phyloP scores from a whole-genome alignment of 306 rosid genomes.

The Neltuma alba region DNA sequence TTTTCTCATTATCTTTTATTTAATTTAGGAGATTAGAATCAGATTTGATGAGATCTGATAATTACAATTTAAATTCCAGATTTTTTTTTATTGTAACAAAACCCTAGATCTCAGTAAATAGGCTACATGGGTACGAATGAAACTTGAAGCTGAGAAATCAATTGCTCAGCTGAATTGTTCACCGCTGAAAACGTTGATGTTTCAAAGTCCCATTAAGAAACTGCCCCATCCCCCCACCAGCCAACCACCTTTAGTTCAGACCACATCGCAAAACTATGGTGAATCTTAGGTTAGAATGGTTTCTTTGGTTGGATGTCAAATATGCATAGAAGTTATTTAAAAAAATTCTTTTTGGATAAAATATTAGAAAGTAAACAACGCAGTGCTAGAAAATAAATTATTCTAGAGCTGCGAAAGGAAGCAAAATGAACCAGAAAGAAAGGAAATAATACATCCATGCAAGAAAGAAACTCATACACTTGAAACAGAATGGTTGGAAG shows the following conservation, averaged over 20 bases:
- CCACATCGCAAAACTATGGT: neutral
- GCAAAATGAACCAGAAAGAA: neutral
- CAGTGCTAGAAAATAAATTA: neutral
- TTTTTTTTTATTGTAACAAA: neutral
- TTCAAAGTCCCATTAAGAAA: neutral
- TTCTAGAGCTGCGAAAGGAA: neutral
- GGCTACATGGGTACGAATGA: neutral
- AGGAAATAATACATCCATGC: neutral
- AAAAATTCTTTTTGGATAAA: neutral
- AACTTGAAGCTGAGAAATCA: neutral
- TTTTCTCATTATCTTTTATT: neutral
- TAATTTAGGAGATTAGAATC: neutral
- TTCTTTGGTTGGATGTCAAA: neutral
- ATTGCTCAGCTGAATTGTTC: neutral
- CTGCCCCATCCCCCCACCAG: neutral
- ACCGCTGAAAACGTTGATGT: conserved; percentile 4
- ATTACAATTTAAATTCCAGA: too few relatives aligned
- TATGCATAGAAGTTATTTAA: neutral
- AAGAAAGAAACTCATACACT: neutral
- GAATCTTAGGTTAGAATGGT: neutral
- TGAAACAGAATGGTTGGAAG: neutral
- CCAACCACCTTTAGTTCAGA: conserved; percentile 21
- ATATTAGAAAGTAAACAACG: neutral
- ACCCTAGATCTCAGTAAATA: neutral
- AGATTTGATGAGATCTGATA: neutral